Conservation (phyloP, 176 grass and related monocot genomes). For the Triticum dicoccoides region DNA sequence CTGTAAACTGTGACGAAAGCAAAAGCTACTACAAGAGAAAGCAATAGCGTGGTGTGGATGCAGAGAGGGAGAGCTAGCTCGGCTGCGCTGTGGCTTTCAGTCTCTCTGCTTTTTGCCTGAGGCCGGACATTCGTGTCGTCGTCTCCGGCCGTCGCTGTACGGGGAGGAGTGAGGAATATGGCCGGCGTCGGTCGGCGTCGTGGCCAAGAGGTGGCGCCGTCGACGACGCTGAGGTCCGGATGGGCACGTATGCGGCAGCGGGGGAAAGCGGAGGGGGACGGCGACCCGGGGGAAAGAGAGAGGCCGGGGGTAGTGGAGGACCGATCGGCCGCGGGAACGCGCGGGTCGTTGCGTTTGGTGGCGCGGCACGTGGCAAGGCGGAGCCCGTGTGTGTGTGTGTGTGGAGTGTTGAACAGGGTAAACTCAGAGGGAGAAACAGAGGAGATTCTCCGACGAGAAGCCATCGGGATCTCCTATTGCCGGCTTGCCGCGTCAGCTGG, state of each 20-base stretch:
- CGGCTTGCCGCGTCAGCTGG: too few relatives aligned
- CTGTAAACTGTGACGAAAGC: slow-evolving; percentile 5
- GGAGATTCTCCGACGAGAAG: neutral
- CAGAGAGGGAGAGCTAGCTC: neutral
- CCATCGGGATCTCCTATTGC: too few relatives aligned
- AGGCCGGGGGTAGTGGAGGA: neutral
- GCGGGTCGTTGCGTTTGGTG: neutral
- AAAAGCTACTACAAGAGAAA: neutral
- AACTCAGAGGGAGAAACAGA: neutral
- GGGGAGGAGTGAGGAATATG: slow-evolving; percentile 18
- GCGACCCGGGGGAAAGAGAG: neutral
- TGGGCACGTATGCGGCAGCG: slow-evolving; percentile 20
- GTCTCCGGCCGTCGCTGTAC: neutral
- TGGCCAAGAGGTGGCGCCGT: neutral
- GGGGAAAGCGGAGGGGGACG: neutral
- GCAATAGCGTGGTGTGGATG: neutral
- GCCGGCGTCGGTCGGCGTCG: neutral
- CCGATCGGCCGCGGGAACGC: neutral
- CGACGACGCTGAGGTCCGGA: neutral
- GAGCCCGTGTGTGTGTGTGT: neutral
- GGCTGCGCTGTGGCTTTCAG: neutral
- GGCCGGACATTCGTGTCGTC: neutral
- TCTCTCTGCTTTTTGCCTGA: neutral
- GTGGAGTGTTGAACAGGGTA: neutral
- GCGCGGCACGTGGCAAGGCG: neutral